These are phyloP conservation scores for Rhodomyrtus psidioides DNA, from an alignment of 441 rosid species.

Conservation along the genomic window DNA sequence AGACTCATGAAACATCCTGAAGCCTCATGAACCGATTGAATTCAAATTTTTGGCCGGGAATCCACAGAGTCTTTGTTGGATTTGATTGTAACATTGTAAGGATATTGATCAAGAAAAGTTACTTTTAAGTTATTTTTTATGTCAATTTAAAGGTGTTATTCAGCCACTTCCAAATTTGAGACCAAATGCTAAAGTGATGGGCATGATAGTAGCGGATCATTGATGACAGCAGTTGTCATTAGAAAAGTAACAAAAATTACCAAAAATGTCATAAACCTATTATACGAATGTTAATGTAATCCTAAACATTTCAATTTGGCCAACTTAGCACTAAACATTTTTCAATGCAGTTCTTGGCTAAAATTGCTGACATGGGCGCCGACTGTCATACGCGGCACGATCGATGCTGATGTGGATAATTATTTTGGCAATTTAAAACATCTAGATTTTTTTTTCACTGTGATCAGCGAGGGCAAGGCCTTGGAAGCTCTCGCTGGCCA, in stretches of 20 bases:
- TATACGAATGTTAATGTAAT: not conserved
- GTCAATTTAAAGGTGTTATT: not conserved
- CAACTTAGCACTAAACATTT: not conserved
- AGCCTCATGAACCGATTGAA: accelerated
- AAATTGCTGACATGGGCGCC: not conserved
- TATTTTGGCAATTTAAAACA: not conserved
- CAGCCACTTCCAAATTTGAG: not conserved
- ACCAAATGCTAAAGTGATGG: not conserved
- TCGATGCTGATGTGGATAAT: accelerated
- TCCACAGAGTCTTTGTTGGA: not conserved
- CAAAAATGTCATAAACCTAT: not conserved
- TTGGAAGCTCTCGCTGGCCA: not conserved
- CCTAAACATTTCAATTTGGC: accelerated
- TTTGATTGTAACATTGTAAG: not conserved
- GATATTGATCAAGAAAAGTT: not conserved
- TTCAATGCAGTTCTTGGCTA: accelerated
- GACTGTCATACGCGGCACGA: accelerated
- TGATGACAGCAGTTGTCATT: not conserved
- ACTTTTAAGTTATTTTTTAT: too few species aligned
- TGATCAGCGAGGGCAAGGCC: not conserved
- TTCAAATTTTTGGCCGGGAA: not conserved
- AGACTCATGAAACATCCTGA: not conserved
- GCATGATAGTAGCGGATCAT: not conserved
- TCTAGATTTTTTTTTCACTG: not conserved
- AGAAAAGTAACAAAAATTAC: not conserved